These are phyloP conservation scores for Neospora caninum DNA, from an alignment of 169 alveolate genomes.

Conservation along the genomic window DNA sequence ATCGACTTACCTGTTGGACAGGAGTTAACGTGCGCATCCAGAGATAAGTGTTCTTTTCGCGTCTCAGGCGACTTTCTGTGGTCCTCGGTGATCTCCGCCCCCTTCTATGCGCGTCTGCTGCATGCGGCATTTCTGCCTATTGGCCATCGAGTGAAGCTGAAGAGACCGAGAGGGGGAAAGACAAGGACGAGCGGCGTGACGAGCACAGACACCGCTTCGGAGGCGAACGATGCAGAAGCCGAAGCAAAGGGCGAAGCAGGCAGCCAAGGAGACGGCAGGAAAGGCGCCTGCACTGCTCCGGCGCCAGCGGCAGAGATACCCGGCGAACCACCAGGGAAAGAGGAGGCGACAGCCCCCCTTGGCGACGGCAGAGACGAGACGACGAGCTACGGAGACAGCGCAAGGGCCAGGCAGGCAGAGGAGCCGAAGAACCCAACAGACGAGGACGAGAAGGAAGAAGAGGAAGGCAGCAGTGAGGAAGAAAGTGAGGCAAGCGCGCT, in stretches of 20 bases:
- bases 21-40: background rate
- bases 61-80: constrained; percentile 51
- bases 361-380: background rate
- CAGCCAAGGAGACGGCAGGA: no score
- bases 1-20: no score
- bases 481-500: background rate
- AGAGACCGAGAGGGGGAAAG: background rate
- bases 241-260: background rate
- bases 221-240: background rate
- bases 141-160: constrained; percentile 12
- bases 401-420: background rate
- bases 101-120: constrained; percentile 50
- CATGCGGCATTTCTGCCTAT: constrained; percentile 62
- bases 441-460: background rate
- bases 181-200: background rate
- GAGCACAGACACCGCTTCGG: no score
- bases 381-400: background rate
- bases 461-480: background rate
- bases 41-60: background rate
- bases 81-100: constrained; percentile 46
- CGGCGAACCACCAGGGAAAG: no score
- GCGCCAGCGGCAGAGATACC: no score
- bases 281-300: no score
- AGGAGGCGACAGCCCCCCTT: no score
- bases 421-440: background rate